Evolutionary conservation across 176 grass and related monocot species (phyloP), one percentile per base, ranked within the genome.

Genomic region (Bothriochloa decipiens): DNA sequence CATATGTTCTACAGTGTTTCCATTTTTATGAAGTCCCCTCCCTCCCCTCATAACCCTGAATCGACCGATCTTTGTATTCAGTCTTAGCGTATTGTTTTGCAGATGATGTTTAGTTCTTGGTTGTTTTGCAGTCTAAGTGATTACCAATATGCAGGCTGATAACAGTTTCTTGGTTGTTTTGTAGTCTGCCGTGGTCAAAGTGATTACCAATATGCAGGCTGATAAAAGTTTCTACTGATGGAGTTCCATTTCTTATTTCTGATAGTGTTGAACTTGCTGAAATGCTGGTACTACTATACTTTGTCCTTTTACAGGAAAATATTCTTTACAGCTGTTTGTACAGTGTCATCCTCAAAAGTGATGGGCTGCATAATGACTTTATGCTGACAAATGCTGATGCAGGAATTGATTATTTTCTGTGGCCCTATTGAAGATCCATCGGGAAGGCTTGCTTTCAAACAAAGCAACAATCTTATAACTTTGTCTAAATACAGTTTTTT

Each of bases 391-490:
- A 74, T 83, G 65, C 36, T 90, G 72, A 84, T 91, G 60, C 92
- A 98, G 92, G 91, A 95, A 88, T 83, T 95, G 84, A 87, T 95
- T 78, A 83, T 85, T 79, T 74, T 91, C 53, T 91, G 85, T 63
- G 82, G 87, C 16, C 95, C 92, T 37, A 85, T 95, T 80, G 92
- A 97, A 87, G 92, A 95, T 91, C 82, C 84, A 70, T 35, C 88
- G 90, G 78, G 95, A 97, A 72, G 86, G 79, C 68, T 86, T 83
- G 76, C 90, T 94, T 52, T 94, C 92, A 42, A 94, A 90, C 82
- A 81, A 91, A 87, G 72, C 86, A 58, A 92, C 92, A 3, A 43
- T 39, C 88, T 84, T 88, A 93, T 97, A 81, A 79, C 86, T 52
- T 80, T 74, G 32, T 97, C 92, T 16, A 94, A 97, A 63, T 94